A percentile compares a stretch with the other conserved stretches of the same genome.
These are phyloP conservation scores for Mariannaea elegans DNA, from an alignment of 2,329 filamentous ascomycete species.

Conservation along the genomic window DNA sequence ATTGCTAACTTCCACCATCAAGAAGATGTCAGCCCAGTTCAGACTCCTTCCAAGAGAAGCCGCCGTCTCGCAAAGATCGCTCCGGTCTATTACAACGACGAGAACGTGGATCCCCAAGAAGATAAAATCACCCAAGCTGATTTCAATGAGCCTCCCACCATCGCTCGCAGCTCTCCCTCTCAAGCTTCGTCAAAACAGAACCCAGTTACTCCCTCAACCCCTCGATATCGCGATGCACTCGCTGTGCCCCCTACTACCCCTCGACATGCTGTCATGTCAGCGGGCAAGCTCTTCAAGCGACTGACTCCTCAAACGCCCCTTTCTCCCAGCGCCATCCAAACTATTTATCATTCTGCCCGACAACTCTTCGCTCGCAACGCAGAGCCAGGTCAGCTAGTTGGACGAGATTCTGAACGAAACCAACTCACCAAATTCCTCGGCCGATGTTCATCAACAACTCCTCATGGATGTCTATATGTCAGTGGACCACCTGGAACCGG, in stretches of 20 bases:
- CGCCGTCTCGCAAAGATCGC: constrained; percentile 52
- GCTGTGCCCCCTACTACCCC: constrained; percentile 79
- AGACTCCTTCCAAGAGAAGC: constrained; percentile 56
- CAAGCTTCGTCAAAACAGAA: constrained; percentile 51
- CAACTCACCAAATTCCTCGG: constrained; percentile 77
- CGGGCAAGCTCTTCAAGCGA: constrained; percentile 78
- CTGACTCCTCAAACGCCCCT: constrained; percentile 79
- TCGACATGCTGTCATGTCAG: constrained; percentile 82
- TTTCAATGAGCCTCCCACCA: constrained; percentile 46
- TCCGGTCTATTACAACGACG: constrained; percentile 63
- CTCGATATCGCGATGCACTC: constrained; percentile 82
- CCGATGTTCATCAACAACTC: constrained; percentile 65
- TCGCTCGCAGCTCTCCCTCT: constrained; percentile 41
- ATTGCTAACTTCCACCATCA: constrained; percentile 27
- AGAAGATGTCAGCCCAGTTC: constrained; percentile 35
- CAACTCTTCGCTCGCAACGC: constrained; percentile 86
- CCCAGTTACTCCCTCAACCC: constrained; percentile 75
- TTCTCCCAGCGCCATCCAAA: constrained; percentile 74
- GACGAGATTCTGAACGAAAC: constrained; percentile 73
- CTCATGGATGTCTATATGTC: constrained; percentile 88
- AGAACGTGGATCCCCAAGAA: constrained; percentile 66
- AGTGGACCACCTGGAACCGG: constrained; percentile 96
- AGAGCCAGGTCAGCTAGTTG: constrained; percentile 78
- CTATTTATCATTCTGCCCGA: constrained; percentile 86
- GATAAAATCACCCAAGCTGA: constrained; percentile 49